A percentile compares a stretch with the other conserved stretches of the same genome.
Evolutionary conservation across 1,284 basidiomycete genomes (phyloP).

Genomic region (Pseudozyma hubeiensis): DNA sequence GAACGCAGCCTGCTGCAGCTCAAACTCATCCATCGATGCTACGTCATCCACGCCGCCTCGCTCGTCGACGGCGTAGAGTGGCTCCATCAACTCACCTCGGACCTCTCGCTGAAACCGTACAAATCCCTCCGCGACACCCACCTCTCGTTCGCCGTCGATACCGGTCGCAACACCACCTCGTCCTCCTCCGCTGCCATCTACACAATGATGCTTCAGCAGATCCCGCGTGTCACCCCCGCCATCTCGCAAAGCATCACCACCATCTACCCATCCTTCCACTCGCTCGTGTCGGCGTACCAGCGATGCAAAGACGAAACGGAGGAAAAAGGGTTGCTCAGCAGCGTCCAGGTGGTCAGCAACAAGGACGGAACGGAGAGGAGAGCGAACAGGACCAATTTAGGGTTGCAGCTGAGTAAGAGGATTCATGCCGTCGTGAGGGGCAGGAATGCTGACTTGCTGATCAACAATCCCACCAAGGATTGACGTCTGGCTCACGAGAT

Average conservation of each 20-base stretch:
- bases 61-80: conserved; percentile 43
- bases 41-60: conserved; percentile 39
- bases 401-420: conserved; percentile 39
- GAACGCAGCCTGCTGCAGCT: conserved; percentile 36
- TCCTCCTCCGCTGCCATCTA: conserved; percentile 21
- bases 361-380: conserved; percentile 35
- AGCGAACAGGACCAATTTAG: conserved; percentile 24
- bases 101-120: conserved; percentile 46
- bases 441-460: conserved; percentile 27
- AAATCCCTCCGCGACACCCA: conserved; percentile 42
- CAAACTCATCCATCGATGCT: conserved; percentile 44
- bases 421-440: conserved; percentile 34
- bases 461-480: conserved; percentile 38
- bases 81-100: conserved; percentile 37
- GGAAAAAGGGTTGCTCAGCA: conserved; percentile 14
- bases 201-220: conserved; percentile 43
- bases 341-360: conserved; percentile 29
- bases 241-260: conserved; percentile 35
- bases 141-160: conserved; percentile 46
- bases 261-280: conserved; percentile 28
- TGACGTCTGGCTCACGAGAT: neutral
- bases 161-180: conserved; percentile 37
- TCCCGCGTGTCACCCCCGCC: conserved; percentile 41
- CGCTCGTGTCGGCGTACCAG: conserved; percentile 29
- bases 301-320: conserved; percentile 15